phyloP scores from a whole-genome alignment of 1,139 yeast species.

The Sugiyamaella neomexicana region DNA sequence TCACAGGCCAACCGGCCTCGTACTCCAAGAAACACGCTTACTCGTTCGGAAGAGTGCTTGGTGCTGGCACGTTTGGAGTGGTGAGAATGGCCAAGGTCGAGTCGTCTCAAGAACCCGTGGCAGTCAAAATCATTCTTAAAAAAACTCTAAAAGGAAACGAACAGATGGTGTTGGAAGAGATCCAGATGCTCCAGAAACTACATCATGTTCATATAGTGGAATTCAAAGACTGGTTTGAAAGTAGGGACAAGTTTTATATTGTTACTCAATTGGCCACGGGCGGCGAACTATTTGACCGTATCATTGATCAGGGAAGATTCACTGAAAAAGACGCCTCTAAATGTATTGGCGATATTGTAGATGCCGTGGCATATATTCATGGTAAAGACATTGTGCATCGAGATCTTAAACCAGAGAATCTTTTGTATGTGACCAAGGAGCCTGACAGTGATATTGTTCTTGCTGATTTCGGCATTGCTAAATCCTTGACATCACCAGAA shows the following conservation, averaged over 20 bases:
- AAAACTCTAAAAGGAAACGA: constrained; percentile 78
- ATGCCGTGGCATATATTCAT: constrained; percentile 76
- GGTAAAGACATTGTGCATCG: constrained; percentile 77
- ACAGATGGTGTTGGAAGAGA: constrained; percentile 70
- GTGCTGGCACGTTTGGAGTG: constrained; percentile 91
- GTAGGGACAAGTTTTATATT: constrained; percentile 53
- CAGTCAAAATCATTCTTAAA: constrained; percentile 80
- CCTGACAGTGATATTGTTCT: constrained; percentile 68
- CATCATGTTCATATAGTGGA: constrained; percentile 80
- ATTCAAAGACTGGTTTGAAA: constrained; percentile 86
- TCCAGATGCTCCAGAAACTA: constrained; percentile 62
- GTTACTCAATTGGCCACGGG: constrained; percentile 75
- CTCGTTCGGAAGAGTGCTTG: constrained; percentile 74
- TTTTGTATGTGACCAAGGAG: constrained; percentile 59
- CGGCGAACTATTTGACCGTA: constrained; percentile 87
- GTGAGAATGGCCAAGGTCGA: constrained; percentile 72
- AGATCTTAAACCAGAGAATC: constrained; percentile 88
- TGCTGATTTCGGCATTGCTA: constrained; percentile 94
- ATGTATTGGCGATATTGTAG: constrained; percentile 66
- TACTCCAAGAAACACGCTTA: constrained; percentile 64
- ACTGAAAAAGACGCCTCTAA: constrained; percentile 81
- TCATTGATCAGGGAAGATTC: constrained; percentile 70
- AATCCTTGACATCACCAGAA: constrained; percentile 56
- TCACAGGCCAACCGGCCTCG: constrained; percentile 73
- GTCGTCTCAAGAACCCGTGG: constrained; percentile 68